Evolutionary conservation across 768 basidiomycete genomes (phyloP).

Genomic region (Sarcodon sp.): DNA sequence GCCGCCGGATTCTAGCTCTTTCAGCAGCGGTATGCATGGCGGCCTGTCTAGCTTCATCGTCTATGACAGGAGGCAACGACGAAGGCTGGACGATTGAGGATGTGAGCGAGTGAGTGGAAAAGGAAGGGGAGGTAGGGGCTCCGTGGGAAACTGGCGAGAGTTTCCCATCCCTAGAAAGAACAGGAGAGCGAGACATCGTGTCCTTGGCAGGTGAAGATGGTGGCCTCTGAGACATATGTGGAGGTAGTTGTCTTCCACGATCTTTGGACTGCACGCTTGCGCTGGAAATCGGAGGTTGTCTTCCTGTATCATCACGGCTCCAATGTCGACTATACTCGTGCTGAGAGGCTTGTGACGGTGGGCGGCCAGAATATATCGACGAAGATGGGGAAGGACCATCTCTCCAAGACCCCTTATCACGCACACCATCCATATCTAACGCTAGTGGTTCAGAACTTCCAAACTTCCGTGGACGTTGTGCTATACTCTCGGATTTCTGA

Average conservation of each 20-base stretch:
- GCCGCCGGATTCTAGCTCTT: conserved; percentile 65
- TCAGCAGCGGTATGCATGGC: conserved; percentile 81
- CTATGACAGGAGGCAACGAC: conserved; percentile 11
- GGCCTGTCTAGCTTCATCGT: conserved; percentile 60
- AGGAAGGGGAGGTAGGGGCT: not conserved
- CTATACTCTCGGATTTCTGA: conserved; percentile 30
- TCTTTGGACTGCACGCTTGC: not conserved
- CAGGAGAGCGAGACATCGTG: not conserved
- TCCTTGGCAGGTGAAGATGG: not conserved
- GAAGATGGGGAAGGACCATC: not conserved
- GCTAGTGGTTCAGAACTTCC: not conserved
- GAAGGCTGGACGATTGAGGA: conserved; percentile 7
- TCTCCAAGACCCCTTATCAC: conserved; percentile 1
- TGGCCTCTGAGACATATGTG: not conserved
- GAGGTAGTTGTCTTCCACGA: not conserved
- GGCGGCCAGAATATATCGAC: not conserved
- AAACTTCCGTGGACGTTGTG: not conserved
- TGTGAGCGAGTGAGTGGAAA: not conserved
- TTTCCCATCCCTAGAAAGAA: conserved; percentile 2
- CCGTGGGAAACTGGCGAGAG: not conserved
- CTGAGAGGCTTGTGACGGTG: not conserved
- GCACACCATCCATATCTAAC: not conserved
- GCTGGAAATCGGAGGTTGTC: not conserved
- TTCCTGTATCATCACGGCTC: not conserved
- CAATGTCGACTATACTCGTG: not conserved